Evolutionary conservation across 495 filamentous ascomycete species (phyloP).

Genomic region (Talaromyces stipitatus): DNA sequence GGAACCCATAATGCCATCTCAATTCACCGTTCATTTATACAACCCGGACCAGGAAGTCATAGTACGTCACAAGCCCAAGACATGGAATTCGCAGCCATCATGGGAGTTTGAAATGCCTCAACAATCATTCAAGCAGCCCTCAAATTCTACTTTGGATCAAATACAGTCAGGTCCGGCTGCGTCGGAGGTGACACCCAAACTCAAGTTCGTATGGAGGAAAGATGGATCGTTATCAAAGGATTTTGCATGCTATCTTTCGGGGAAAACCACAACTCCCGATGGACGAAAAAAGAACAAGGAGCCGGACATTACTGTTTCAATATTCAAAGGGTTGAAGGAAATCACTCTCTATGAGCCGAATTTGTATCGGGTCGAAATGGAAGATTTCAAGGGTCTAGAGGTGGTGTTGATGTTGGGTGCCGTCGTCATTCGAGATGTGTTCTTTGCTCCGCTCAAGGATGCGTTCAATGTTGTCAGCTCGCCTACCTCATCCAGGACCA

Average conservation of each 20-base stretch:
- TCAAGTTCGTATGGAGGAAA: slow-evolving; percentile 85
- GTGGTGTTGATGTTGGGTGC: slow-evolving; percentile 77
- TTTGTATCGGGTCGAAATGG: slow-evolving; percentile 79
- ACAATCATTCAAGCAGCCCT: slow-evolving; percentile 73
- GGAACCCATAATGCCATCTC: slow-evolving; percentile 68
- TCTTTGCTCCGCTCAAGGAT: slow-evolving; percentile 58
- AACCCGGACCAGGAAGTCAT: slow-evolving; percentile 81
- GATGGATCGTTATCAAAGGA: slow-evolving; percentile 82
- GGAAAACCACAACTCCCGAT: slow-evolving; percentile 58
- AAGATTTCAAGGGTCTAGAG: slow-evolving; percentile 91
- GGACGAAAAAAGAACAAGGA: slow-evolving; percentile 71
- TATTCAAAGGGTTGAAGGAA: slow-evolving; percentile 62
- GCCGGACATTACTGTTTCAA: slow-evolving; percentile 85
- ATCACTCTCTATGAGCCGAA: slow-evolving; percentile 91
- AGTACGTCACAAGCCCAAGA: slow-evolving; percentile 61
- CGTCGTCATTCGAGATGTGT: slow-evolving; percentile 81
- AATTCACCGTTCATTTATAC: slow-evolving; percentile 82
- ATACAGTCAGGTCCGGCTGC: slow-evolving; percentile 58
- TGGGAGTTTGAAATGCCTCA: slow-evolving; percentile 95
- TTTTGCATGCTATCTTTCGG: slow-evolving; percentile 72
- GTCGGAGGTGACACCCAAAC: slow-evolving; percentile 64
- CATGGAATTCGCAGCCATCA: slow-evolving; percentile 67
- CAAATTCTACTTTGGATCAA: slow-evolving; percentile 66
- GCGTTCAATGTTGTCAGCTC: slow-evolving; percentile 68
- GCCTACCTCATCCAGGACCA: slow-evolving; percentile 13